Evolutionary conservation across 306 rosid genomes (phyloP), one percentile per base, ranked within the genome.

Genomic region (Echinosophora koreensis): DNA sequence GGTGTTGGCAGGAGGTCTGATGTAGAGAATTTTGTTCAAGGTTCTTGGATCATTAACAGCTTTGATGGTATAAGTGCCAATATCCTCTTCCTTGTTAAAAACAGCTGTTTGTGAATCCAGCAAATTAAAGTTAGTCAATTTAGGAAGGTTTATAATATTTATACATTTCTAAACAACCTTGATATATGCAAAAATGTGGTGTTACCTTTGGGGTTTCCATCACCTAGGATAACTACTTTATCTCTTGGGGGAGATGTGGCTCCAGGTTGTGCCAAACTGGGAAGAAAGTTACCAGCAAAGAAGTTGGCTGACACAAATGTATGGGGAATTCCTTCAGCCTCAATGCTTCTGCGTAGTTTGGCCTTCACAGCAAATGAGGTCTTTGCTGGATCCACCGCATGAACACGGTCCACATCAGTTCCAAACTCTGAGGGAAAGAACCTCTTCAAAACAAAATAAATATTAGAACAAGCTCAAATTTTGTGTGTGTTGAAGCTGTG

Each of bases 381-480:
- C 12, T 47, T 66, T 11, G 82, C 91, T 10, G 78, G 84, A 5
- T 70, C 84, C 27, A 74, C 84, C 0, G 65, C 68, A 55, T 77
- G 16, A 14, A 5, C 59, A 4, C 66, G 10, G n/a, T 78, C 89
- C 69, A 61, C 81, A 46, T 85, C 83, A 7, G 15, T 17, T 32
- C 89, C 84, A 66, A 83, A 88, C 50, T 83, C 89, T 0, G 88
- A 85, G 8, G 87, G 86, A 8, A 88, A n/a, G 27, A 88, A 88
- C 42, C 89, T 83, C 89, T 85, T 79, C 0, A 8, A 2, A 52
- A 65, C 4, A 16, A 10, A 16, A 35, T 14, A 28, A 18, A 38
- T 39, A 57, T 27, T 12, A 39, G 5, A 69, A 30, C 44, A 69
- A 15, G 13, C 30, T 59, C 46, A 34, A 5, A 3, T 0, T 61